Evolutionary conservation across 179 eudicot species (phyloP).

Genomic region (Actinidia arguta): DNA sequence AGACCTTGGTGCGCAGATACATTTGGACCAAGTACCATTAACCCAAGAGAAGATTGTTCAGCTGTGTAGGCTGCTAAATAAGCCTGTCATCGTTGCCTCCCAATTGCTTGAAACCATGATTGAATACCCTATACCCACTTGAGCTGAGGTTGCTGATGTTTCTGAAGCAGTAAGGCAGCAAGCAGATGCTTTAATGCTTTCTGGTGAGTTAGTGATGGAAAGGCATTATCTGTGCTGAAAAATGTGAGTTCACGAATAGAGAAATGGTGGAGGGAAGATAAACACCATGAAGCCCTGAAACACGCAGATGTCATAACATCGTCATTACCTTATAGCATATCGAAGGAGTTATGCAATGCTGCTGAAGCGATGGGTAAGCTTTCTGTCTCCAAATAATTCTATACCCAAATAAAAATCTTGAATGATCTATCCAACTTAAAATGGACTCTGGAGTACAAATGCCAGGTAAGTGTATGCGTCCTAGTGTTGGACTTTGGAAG

Average conservation of each 20-base stretch:
- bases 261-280: slow-evolving; percentile 95
- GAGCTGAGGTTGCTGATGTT: slow-evolving; percentile 96
- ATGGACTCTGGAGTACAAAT: too few species aligned
- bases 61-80: slow-evolving; percentile 73
- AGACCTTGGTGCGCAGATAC: slow-evolving; percentile 95
- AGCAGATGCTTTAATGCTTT: slow-evolving; percentile 88
- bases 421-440: too few species aligned
- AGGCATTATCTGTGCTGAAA: slow-evolving; percentile 82
- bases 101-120: slow-evolving; percentile 93
- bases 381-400: too few species aligned
- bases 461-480: too few species aligned
- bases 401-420: too few species aligned
- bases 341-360: slow-evolving; percentile 88
- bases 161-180: slow-evolving; percentile 93
- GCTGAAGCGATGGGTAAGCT: slow-evolving; percentile 89
- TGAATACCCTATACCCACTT: slow-evolving; percentile 89
- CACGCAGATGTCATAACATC: slow-evolving; percentile 58
- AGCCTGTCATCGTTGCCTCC: slow-evolving; percentile 89
- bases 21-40: slow-evolving; percentile 86
- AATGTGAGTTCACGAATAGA: slow-evolving; percentile 89
- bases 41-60: slow-evolving; percentile 84
- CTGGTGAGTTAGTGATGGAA: slow-evolving; percentile 95
- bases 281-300: slow-evolving; percentile 63
- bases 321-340: slow-evolving; percentile 64
- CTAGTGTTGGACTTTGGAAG: too few species aligned